Evolutionary conservation across 768 basidiomycete genomes (phyloP).

Genomic region (Russula abietina): DNA sequence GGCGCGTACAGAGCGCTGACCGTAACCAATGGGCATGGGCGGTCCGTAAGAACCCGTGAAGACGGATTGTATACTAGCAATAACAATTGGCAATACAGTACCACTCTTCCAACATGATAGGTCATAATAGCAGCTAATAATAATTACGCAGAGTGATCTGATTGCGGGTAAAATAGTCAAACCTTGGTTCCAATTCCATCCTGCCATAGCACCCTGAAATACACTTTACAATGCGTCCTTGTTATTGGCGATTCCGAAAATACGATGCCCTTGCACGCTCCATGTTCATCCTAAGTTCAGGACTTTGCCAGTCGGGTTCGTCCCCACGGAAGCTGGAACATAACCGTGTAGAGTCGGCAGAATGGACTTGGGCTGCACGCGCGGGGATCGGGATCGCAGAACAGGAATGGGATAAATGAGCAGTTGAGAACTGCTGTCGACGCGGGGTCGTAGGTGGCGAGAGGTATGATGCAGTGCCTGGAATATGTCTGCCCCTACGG

Average conservation of each 20-base stretch:
- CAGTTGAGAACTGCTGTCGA: constrained; percentile 11
- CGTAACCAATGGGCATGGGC: not conserved
- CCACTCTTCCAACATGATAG: not conserved
- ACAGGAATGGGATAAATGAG: constrained; percentile 27
- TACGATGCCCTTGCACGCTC: constrained; percentile 51
- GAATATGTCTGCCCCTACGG: constrained; percentile 21
- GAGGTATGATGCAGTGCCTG: constrained; percentile 27
- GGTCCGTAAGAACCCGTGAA: not conserved
- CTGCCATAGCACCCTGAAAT: not conserved
- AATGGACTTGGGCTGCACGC: constrained; percentile 26
- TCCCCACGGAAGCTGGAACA: constrained; percentile 40
- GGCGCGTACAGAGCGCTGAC: not conserved
- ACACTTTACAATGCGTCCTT: not conserved
- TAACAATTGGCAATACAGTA: constrained; percentile 9
- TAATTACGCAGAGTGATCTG: not conserved
- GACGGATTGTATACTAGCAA: not conserved
- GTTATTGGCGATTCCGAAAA: constrained; percentile 20
- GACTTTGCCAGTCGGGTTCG: constrained; percentile 49
- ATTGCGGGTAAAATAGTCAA: not conserved
- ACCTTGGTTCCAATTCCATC: constrained; percentile 6
- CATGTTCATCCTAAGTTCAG: constrained; percentile 67
- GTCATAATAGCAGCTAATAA: not conserved
- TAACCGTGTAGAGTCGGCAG: constrained; percentile 13
- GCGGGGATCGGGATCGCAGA: constrained; percentile 30
- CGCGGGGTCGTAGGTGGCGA: constrained; percentile 27